A percentile compares a stretch with the other conserved stretches of the same genome.
Evolutionary conservation across 495 filamentous ascomycete species (phyloP).

Genomic region (Penicillium alfredii): DNA sequence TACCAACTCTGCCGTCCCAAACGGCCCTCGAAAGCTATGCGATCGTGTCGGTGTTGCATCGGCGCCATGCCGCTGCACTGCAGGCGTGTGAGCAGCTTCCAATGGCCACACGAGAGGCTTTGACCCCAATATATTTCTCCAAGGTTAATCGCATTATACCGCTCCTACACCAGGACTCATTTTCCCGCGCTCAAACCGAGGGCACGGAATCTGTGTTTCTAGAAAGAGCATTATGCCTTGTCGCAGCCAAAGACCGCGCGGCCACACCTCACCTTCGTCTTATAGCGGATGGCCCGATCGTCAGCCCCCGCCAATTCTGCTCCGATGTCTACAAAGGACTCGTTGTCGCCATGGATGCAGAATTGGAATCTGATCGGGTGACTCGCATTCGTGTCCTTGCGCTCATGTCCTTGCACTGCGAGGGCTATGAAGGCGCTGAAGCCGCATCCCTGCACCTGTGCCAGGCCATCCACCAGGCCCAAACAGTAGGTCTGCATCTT

Average conservation of each 20-base stretch:
- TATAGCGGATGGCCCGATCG: conserved; percentile 14
- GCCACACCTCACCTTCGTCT: conserved; percentile 31
- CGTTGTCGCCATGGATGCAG: conserved; percentile 32
- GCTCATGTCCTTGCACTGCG: conserved; percentile 42
- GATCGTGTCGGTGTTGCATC: conserved; percentile 23
- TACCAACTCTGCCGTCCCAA: conserved; percentile 4
- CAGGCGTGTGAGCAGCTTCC: conserved; percentile 28
- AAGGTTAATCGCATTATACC: conserved; percentile 34
- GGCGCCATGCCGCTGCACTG: conserved; percentile 24
- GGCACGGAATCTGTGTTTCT: conserved; percentile 29
- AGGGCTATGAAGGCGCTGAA: conserved; percentile 42
- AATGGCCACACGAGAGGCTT: conserved; percentile 15
- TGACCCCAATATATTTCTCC: conserved; percentile 29
- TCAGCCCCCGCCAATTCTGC: conserved; percentile 31
- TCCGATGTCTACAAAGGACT: conserved; percentile 36
- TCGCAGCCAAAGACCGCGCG: conserved; percentile 38
- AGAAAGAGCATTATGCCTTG: conserved; percentile 41
- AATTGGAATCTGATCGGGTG: conserved; percentile 37
- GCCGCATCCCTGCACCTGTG: conserved; percentile 40
- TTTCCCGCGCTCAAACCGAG: conserved; percentile 14
- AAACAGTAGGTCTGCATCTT: conserved; percentile 61
- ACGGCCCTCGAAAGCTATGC: conserved; percentile 12
- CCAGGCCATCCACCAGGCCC: conserved; percentile 52
- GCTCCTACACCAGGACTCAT: conserved; percentile 30
- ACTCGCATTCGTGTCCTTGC: conserved; percentile 42